These are phyloP conservation scores for Rhodotorula sp. DNA, from an alignment of 1,284 basidiomycete genomes.

Conservation along the genomic window DNA sequence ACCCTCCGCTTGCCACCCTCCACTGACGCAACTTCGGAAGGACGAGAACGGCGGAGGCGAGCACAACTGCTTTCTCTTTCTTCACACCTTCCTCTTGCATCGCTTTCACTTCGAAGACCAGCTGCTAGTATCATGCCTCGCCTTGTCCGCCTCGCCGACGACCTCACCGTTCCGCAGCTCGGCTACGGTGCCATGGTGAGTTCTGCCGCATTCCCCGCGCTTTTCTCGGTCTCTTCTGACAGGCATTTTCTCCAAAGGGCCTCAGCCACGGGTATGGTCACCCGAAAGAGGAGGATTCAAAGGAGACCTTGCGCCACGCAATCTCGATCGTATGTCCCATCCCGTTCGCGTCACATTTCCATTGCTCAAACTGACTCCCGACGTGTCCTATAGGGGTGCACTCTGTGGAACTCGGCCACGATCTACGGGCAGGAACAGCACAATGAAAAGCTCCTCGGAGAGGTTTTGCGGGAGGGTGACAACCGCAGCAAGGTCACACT, in stretches of 20 bases:
- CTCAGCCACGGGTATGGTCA: constrained; percentile 34
- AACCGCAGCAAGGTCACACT: constrained; percentile 26
- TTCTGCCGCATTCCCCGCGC: too few species aligned
- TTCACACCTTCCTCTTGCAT: too few species aligned
- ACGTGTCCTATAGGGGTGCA: constrained; percentile 18
- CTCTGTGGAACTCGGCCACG: constrained; percentile 33
- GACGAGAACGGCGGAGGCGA: too few species aligned
- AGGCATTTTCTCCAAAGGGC: background rate
- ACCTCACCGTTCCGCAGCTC: background rate
- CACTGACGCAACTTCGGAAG: too few species aligned
- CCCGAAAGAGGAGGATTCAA: constrained; percentile 22
- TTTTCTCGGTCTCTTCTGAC: too few species aligned
- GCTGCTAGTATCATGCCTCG: background rate
- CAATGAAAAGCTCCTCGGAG: constrained; percentile 21
- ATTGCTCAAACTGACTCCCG: background rate
- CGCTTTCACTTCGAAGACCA: too few species aligned
- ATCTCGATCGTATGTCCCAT: constrained; percentile 22
- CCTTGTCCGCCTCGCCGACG: background rate
- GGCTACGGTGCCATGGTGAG: background rate
- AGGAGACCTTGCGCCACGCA: constrained; percentile 28
- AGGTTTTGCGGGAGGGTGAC: constrained; percentile 22
- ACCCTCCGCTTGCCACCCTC: too few species aligned
- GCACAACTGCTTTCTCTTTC: too few species aligned
- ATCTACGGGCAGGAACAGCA: constrained; percentile 24
- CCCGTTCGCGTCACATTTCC: background rate